Base-by-base conservation (phyloP, 1,284 basidiomycete species). In the Rhodotorula sp. region DNA sequence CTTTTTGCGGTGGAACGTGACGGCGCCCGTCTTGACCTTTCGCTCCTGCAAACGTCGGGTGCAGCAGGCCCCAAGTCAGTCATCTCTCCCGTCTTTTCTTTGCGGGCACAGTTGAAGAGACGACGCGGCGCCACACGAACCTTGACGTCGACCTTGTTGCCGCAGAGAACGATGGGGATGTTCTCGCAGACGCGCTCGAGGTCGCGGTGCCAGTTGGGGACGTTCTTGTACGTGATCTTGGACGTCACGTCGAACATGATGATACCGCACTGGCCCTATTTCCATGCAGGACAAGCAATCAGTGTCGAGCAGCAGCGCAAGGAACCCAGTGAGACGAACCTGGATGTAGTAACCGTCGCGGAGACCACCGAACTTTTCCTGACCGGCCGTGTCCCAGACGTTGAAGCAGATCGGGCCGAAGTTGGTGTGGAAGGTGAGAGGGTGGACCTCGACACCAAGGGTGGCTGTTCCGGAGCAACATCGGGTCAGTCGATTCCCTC, bases 181-280 rank as follows among this genome's bases (percentile, higher is more conserved):
- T 93, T 97, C 85, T 99, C 96, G 84, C 97, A 99, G 65, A 99
- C 97, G 78, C 97, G 93, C 86, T 99, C 97, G 79, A 99, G 70
- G 66, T 76, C 75, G 82, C 97, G 91, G 87, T 98, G 94, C 97
- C 97, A 99, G 88, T 99, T 99, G 80, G 97, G 97, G 57, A 99
- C 97, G 84, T 99, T 99, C 88, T 99, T 99, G 88, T 99, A 99
- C 68, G 97, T 99, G 88, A 99, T 99, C 80, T 97, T 90, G 68
- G 95, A 96, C 72, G 97, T 99, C 75, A 99, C 97, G 82, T 99
- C 97, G 85, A 99, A 99, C 97, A 99, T 99, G 89, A 99, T 99
- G 86, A 99, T 99, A 82, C 97, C 97, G 81, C 95, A 99, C 84
- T 99, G 95, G 79, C 97, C 97, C 71, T 78, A 75, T 46, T 14